phyloP scores from a whole-genome alignment of 192 early-diverging fungal genomes.

The Endogone sp. region DNA sequence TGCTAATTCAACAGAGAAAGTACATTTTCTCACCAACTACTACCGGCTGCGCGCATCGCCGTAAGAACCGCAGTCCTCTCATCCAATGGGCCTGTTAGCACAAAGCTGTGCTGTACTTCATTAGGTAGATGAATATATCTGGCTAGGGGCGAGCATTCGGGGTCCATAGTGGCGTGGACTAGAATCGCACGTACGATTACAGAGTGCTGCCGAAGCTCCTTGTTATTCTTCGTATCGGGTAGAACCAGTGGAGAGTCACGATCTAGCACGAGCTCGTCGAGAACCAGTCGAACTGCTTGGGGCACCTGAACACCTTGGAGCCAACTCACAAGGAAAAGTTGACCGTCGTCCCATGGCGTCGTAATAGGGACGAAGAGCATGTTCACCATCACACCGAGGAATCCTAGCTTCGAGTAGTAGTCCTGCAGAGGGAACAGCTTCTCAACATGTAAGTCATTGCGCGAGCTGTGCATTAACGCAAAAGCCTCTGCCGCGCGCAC shows the following conservation, averaged over 20 bases:
- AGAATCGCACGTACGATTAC: slow-evolving; percentile 8
- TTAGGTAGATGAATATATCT: slow-evolving; percentile 8
- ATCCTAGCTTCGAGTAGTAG: background rate
- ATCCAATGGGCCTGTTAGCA: slow-evolving; percentile 8
- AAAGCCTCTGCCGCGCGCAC: background rate
- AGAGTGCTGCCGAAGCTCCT: background rate
- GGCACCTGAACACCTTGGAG: background rate
- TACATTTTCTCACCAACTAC: background rate
- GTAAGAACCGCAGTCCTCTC: background rate
- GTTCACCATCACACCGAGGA: slow-evolving; percentile 12
- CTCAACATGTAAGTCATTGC: background rate
- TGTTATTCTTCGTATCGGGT: background rate
- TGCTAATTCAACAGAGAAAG: background rate
- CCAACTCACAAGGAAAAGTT: background rate
- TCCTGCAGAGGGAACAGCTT: background rate
- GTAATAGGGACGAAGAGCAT: background rate
- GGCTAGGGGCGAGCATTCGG: slow-evolving; percentile 12
- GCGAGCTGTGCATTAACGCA: background rate
- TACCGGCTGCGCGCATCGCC: slow-evolving; percentile 1
- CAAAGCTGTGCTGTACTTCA: slow-evolving; percentile 1
- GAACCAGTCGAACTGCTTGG: background rate
- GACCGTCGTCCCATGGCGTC: background rate
- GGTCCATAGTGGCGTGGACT: slow-evolving; percentile 3
- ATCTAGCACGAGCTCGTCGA: background rate
- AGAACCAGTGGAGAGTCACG: background rate